A percentile compares a stretch with the other conserved stretches of the same genome.
Conservation (phyloP, 257 asterid species). For the Mitragyna speciosa region DNA sequence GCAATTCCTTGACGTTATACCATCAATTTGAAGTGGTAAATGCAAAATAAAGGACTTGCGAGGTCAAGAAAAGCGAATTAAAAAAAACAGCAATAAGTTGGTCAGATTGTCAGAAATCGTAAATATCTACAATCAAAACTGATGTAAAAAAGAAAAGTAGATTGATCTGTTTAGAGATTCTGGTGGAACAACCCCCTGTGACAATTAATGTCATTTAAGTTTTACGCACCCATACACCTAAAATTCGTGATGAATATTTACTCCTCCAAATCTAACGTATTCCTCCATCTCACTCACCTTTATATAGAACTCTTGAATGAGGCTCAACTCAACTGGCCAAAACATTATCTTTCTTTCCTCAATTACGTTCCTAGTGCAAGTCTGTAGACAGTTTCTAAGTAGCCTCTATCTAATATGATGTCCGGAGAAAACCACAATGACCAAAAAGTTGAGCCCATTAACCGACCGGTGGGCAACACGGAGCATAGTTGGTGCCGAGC, state of each 20-base stretch:
- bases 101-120: not conserved
- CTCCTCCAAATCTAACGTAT: not conserved
- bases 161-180: not conserved
- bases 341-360: not conserved
- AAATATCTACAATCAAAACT: not conserved
- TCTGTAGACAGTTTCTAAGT: not conserved
- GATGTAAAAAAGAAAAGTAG: not conserved
- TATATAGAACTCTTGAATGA: not conserved
- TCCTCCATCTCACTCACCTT: not conserved
- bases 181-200: not conserved
- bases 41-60: not conserved
- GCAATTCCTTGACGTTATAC: not conserved
- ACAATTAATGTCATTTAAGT: conserved; percentile 21
- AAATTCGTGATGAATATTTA: not conserved
- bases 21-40: not conserved
- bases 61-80: not conserved
- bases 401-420: not conserved
- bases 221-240: not conserved
- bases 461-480: conserved; percentile 38
- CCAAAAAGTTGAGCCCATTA: not conserved
- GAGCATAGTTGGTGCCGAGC: conserved; percentile 75
- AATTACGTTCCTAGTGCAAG: not conserved
- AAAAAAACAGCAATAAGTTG: not conserved
- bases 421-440: not conserved
- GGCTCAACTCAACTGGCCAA: not conserved